Base-by-base conservation (phyloP, 257 asterid species). In the Fraxinus excelsior region DNA sequence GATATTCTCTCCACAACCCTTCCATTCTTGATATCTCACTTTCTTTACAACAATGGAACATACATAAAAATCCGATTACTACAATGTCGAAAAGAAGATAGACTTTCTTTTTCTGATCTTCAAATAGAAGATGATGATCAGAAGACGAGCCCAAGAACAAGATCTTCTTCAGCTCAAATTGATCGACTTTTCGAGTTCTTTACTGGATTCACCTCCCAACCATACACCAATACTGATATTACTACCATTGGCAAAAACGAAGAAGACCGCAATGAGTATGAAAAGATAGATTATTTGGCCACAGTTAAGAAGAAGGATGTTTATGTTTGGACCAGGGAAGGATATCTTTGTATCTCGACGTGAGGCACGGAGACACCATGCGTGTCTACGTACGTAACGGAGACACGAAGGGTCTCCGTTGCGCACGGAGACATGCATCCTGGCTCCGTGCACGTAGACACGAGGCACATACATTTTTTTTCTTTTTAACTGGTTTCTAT, bases 21-120 rank as follows among this genome's bases (percentile, higher is more conserved):
- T 40, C 46, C 46, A 11, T 10, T 40, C 46, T 7, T 13, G 23
- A 53, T 53, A 25, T 18, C 19, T 46, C 71, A 49, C 40, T 26
- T 9, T 46, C n/a, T 11, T 1, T 19, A 71, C 46, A 4, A 82
- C 80, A 83, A 79, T 53, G 67, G 71, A 23, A 40, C 18, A 70
- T 42, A 35, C 67, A 77, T 75, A 65, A 72, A 76, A 81, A 7
- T 29, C n/a, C 34, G 72, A 82, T 71, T 73, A 25, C 71, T 25
- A 34, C 28, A 18, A 35, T 44, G 31, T 16, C 11, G 70, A 35
- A 72, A 62, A 72, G 79, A 74, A 1, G 77, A 68, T 14, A 29
- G 80, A 11, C 91, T 89, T 68, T 89, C 93, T 64, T 84, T 89
- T 73, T 37, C 89, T 84, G 73, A 87, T 67, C 82, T n/a, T n/a